Evolutionary conservation across 2,329 filamentous ascomycete genomes (phyloP).

Genomic region (Ramularia collo-cygni): DNA sequence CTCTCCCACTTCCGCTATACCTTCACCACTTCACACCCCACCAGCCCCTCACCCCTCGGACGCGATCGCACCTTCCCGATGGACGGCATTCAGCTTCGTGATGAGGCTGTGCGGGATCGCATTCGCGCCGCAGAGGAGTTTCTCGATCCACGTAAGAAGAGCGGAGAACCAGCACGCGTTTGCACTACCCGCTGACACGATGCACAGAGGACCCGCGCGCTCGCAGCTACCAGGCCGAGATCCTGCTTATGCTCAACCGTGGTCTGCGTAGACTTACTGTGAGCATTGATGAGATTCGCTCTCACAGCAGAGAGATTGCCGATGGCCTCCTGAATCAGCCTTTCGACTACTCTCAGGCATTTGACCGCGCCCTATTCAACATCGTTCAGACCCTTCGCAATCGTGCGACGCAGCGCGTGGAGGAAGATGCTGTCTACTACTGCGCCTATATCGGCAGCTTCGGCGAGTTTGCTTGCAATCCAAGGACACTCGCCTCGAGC

Average conservation of each 20-base stretch:
- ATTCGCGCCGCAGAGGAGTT: conserved; percentile 87
- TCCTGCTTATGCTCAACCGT: conserved; percentile 66
- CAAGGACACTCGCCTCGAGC: conserved; percentile 78
- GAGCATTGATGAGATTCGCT: conserved; percentile 78
- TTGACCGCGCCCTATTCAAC: conserved; percentile 83
- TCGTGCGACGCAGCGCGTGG: conserved; percentile 66
- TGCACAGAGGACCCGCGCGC: conserved; percentile 48
- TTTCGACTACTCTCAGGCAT: conserved; percentile 82
- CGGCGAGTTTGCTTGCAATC: conserved; percentile 90
- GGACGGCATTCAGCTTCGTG: conserved; percentile 69
- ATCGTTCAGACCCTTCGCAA: conserved; percentile 75
- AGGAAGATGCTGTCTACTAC: conserved; percentile 77
- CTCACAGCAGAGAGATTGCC: conserved; percentile 78
- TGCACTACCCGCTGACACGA: conserved; percentile 8
- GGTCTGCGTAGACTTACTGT: conserved; percentile 52
- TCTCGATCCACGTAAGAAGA: conserved; percentile 73
- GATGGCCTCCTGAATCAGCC: conserved; percentile 72
- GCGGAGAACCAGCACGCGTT: neutral
- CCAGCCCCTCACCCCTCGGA: too few species aligned
- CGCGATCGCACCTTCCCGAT: conserved; percentile 43
- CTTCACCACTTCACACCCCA: too few species aligned
- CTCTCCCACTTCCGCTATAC: too few species aligned
- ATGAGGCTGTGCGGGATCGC: conserved; percentile 77
- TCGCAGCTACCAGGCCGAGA: conserved; percentile 80
- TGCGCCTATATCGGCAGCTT: conserved; percentile 97